A percentile compares a stretch with the other conserved stretches of the same genome.
Conservation (phyloP, 2,329 filamentous ascomycete species). For the Talaromyces sp. region DNA sequence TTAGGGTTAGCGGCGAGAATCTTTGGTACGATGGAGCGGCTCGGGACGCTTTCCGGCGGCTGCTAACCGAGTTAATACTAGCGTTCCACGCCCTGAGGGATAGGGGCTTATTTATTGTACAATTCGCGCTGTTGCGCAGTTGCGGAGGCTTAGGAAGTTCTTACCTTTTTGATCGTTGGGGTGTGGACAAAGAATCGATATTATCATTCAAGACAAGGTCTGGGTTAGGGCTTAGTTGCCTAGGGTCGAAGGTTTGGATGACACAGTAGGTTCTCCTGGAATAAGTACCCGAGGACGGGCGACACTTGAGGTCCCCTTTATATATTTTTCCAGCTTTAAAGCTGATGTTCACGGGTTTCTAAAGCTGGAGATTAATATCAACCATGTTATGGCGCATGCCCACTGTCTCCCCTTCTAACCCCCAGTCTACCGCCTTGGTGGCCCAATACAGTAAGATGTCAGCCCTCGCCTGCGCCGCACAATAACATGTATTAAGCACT, state of each 20-base stretch:
- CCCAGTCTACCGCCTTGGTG: not conserved
- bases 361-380: not conserved
- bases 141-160: not conserved
- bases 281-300: not conserved
- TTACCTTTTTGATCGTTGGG: not conserved
- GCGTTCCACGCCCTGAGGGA: not conserved
- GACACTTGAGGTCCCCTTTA: not conserved
- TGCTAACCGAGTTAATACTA: slow-evolving; percentile 11
- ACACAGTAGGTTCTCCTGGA: no score
- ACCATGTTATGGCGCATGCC: not conserved
- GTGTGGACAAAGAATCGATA: not conserved
- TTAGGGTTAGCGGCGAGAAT: not conserved
- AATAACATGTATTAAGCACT: not conserved
- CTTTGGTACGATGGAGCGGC: slow-evolving; percentile 6
- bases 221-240: not conserved
- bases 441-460: slow-evolving; percentile 2
- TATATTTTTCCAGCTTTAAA: not conserved
- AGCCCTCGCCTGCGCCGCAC: not conserved
- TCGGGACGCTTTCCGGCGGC: slow-evolving; percentile 12
- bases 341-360: not conserved
- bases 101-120: not conserved
- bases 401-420: not conserved
- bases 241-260: no score
- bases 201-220: not conserved
- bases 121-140: not conserved